These are phyloP conservation scores for Apium graveolens DNA, from an alignment of 129 eudicot genomes.

Conservation along the genomic window DNA sequence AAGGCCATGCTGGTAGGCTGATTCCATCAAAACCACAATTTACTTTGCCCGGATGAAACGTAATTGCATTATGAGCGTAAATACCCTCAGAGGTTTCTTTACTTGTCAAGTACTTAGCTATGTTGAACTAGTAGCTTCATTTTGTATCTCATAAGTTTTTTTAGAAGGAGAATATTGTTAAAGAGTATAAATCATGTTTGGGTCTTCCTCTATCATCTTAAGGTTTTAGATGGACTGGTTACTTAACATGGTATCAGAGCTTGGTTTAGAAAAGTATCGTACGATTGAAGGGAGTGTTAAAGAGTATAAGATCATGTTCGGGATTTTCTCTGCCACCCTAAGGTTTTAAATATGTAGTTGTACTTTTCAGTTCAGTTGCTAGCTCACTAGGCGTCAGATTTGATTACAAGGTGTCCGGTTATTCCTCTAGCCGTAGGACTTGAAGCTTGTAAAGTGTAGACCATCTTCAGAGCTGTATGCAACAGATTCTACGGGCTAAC, in stretches of 20 bases:
- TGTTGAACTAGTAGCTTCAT: constrained; percentile 18
- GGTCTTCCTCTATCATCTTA: no score
- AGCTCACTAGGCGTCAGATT: constrained; percentile 63
- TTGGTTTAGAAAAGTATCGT: no score
- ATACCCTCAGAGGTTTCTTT: background rate
- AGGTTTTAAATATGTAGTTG: constrained; percentile 38
- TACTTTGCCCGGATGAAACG: constrained; percentile 6
- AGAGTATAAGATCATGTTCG: no score
- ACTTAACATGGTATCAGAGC: no score
- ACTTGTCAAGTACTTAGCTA: background rate
- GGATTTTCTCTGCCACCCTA: no score
- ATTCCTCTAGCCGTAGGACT: constrained; percentile 9
- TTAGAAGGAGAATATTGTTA: no score
- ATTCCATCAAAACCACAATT: background rate
- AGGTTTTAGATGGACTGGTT: no score
- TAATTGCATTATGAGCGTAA: constrained; percentile 19
- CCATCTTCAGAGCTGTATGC: constrained; percentile 20
- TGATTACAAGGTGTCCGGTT: constrained; percentile 59
- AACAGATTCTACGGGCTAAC: constrained; percentile 20
- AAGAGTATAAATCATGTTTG: no score
- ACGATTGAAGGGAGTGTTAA: no score
- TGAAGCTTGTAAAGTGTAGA: constrained; percentile 6
- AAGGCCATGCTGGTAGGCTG: background rate
- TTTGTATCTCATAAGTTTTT: constrained; percentile 14
- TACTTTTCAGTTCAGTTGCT: constrained; percentile 62